phyloP scores from a whole-genome alignment of 1,139 yeast species.

The Taphrina wiesneri region DNA sequence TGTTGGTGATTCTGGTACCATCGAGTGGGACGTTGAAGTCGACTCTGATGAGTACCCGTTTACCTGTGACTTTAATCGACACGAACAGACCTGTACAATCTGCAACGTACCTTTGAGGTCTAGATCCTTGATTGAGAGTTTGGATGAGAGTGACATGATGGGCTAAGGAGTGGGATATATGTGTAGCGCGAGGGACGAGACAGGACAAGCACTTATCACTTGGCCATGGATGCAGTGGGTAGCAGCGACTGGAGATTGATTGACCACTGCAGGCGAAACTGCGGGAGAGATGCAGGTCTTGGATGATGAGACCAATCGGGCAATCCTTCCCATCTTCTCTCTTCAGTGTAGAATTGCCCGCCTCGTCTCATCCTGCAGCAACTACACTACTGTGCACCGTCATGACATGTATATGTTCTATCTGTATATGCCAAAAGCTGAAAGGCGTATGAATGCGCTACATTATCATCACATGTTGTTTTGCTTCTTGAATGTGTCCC shows the following conservation, averaged over 20 bases:
- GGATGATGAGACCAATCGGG: too few relatives aligned
- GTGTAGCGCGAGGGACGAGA: too few relatives aligned
- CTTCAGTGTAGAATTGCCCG: too few relatives aligned
- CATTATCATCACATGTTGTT: constrained; percentile 40
- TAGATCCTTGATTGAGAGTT: constrained; percentile 87
- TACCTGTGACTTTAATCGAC: constrained; percentile 45
- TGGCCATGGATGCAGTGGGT: too few relatives aligned
- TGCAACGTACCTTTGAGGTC: constrained; percentile 56
- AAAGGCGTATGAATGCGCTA: not conserved
- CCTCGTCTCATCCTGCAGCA: too few relatives aligned
- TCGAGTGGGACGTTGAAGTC: constrained; percentile 96
- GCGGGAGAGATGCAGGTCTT: too few relatives aligned
- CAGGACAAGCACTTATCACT: not conserved
- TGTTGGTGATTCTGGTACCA: constrained; percentile 93
- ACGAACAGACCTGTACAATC: too few relatives aligned
- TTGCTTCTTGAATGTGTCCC: constrained; percentile 78
- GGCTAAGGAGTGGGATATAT: not conserved
- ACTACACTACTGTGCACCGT: too few relatives aligned
- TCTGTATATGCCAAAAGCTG: not conserved
- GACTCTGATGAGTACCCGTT: constrained; percentile 85
- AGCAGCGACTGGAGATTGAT: not conserved
- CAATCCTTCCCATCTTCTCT: too few relatives aligned
- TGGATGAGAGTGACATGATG: constrained; percentile 83
- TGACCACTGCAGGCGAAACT: not conserved
- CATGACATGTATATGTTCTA: not conserved